Percentiles rank a stretch among this genome's conserved stretches.
These are phyloP conservation scores for Ophiostoma piceae DNA, from an alignment of 2,329 filamentous ascomycete species.

Conservation along the genomic window DNA sequence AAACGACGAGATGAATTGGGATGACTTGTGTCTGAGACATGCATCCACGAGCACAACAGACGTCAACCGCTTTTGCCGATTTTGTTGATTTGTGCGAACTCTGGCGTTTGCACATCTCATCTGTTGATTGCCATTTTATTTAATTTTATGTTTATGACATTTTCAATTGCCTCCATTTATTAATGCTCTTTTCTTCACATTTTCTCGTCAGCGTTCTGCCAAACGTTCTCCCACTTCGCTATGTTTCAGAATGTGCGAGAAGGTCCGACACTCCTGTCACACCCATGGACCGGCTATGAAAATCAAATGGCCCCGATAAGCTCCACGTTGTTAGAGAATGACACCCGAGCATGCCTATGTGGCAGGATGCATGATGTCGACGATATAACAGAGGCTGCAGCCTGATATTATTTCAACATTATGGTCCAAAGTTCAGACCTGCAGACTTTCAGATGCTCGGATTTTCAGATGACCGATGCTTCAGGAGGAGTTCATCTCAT, in stretches of 20 bases:
- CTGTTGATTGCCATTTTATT: neutral
- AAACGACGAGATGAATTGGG: neutral
- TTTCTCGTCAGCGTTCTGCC: neutral
- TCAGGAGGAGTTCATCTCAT: neutral
- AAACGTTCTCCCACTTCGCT: neutral
- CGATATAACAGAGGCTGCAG: neutral
- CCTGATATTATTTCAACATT: neutral
- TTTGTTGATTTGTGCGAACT: neutral
- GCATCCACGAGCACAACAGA: neutral
- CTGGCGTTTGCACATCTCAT: neutral
- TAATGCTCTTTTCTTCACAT: neutral
- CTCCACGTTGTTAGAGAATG: neutral
- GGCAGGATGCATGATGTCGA: neutral
- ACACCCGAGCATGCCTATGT: neutral
- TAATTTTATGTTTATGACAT: neutral
- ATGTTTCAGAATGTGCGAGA: constrained; percentile 1
- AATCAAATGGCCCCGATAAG: neutral
- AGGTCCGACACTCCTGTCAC: neutral
- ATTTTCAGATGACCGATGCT: no score
- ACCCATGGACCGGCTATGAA: constrained; percentile 6
- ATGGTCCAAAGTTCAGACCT: no score
- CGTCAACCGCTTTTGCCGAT: no score
- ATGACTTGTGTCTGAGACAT: neutral
- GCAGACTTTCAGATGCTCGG: no score
- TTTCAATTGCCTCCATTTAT: neutral